Base-by-base conservation (phyloP, 768 basidiomycete species). In the Kwoniella dejecticola region DNA sequence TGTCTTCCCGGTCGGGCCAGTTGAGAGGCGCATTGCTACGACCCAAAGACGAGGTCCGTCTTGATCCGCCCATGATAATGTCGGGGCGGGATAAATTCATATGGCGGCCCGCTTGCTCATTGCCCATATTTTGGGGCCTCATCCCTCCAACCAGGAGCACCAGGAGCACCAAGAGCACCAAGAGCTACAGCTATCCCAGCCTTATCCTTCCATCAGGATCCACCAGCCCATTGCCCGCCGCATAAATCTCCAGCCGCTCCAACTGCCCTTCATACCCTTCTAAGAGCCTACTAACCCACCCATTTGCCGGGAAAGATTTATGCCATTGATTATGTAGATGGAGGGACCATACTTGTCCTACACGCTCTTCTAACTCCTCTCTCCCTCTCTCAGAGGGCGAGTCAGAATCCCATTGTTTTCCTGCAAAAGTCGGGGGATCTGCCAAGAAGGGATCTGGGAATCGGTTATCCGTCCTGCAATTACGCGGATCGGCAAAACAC, bases 281-380 rank as follows among this genome's bases (percentile, higher is more conserved):
- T 40, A 98, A 78, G 67, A 96, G 70, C 70, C 89, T 82, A 58
- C 90, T 86, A 4, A 99, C 87, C 94, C 94, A 97, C 0, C 95
- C 95, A 2, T 81, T 85, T 17, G 77, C 74, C 0, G 95, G 93
- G 75, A 89, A 98, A 50, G 80, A 79, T 81, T 92, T 96, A 53
- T 88, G 85, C 94, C 95, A 98, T 78, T 92, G 92, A 79, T 97
- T 96, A 77, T 98, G 95, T 70, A 98, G 75, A 80, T 97, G 95
- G 33, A 98, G 84, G 0, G 87, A 84, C 80, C 95, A 99, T n/a
- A 80, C 69, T 24, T 75, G 64, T 4, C 76, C 74, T 12, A 95
- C 83, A 61, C 89, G 87, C 15, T 81, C 79, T 62, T 78, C 67
- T 27, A 94, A 79, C 58, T 82, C 84, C 64, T 81, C 68, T 68